Evolutionary conservation across 768 basidiomycete genomes (phyloP).

Genomic region (Boletellus sp.): DNA sequence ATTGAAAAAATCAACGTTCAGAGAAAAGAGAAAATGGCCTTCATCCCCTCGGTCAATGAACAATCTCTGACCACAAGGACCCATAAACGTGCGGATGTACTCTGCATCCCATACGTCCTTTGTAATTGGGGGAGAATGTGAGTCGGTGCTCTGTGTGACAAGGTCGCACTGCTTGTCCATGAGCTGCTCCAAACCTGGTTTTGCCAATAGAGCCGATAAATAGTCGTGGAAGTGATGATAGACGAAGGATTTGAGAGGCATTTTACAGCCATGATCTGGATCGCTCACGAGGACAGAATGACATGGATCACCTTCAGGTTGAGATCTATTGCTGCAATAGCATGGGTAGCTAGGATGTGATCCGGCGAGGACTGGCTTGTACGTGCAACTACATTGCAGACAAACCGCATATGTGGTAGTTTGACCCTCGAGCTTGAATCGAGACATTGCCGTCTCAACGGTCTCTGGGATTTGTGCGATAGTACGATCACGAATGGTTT

Average conservation of each 20-base stretch:
- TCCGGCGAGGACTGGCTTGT: not conserved
- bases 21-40: slow-evolving; percentile 29
- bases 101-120: slow-evolving; percentile 15
- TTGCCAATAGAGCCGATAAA: too few relatives aligned
- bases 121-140: not conserved
- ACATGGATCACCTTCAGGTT: not conserved
- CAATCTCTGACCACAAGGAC: slow-evolving; percentile 9
- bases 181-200: too few relatives aligned
- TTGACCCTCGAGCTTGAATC: not conserved
- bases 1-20: slow-evolving; percentile 38
- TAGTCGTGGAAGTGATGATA: slow-evolving; percentile 15
- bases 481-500: too few relatives aligned
- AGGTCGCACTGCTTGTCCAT: too few relatives aligned
- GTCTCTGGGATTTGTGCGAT: not conserved
- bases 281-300: not conserved
- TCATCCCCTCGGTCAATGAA: slow-evolving; percentile 16
- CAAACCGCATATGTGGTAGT: not conserved
- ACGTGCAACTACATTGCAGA: slow-evolving; percentile 5
- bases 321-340: not conserved
- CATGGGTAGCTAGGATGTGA: not conserved
- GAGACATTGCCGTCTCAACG: not conserved
- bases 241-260: not conserved
- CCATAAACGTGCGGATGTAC: slow-evolving; percentile 28
- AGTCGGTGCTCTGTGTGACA: not conserved
- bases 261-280: not conserved